These are phyloP conservation scores for Dactylorhiza incarnata DNA, from an alignment of 106 monocot genomes.

Conservation along the genomic window DNA sequence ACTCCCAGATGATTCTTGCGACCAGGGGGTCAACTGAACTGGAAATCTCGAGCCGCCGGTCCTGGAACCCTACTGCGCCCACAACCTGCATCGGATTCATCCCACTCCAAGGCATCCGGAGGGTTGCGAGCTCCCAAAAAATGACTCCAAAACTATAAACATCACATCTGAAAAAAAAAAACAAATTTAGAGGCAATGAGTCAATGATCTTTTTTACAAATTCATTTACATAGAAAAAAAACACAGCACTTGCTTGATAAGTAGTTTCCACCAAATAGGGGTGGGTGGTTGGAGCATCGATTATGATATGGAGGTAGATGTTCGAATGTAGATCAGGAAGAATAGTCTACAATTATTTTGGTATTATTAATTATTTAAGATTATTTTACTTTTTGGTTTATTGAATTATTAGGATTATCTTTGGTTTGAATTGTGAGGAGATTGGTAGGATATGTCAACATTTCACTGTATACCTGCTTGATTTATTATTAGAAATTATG, in stretches of 20 bases:
- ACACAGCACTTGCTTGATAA: background rate
- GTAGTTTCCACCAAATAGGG: background rate
- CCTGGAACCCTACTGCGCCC: constrained; percentile 94
- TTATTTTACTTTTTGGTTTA: too few species aligned
- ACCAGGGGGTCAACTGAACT: constrained; percentile 89
- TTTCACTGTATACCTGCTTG: too few species aligned
- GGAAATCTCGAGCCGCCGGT: constrained; percentile 84
- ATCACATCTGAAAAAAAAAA: constrained; percentile 64
- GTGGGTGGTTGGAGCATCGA: background rate
- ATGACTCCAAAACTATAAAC: constrained; percentile 98
- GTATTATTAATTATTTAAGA: too few species aligned
- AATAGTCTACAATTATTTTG: too few species aligned
- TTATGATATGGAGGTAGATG: background rate
- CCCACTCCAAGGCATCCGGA: constrained; percentile 93
- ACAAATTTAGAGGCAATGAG: background rate
- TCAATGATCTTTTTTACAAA: background rate
- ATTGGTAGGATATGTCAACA: too few species aligned
- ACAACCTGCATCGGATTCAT: constrained; percentile 99
- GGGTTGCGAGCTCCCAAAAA: constrained; percentile 91
- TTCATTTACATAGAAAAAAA: background rate
- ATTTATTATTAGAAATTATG: too few species aligned
- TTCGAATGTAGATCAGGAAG: too few species aligned
- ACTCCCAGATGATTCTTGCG: constrained; percentile 69
- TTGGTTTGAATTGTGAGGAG: too few species aligned
- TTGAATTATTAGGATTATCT: too few species aligned